These are phyloP conservation scores for Diaporthe ampelina DNA, from an alignment of 2,329 filamentous ascomycete species.

Conservation along the genomic window DNA sequence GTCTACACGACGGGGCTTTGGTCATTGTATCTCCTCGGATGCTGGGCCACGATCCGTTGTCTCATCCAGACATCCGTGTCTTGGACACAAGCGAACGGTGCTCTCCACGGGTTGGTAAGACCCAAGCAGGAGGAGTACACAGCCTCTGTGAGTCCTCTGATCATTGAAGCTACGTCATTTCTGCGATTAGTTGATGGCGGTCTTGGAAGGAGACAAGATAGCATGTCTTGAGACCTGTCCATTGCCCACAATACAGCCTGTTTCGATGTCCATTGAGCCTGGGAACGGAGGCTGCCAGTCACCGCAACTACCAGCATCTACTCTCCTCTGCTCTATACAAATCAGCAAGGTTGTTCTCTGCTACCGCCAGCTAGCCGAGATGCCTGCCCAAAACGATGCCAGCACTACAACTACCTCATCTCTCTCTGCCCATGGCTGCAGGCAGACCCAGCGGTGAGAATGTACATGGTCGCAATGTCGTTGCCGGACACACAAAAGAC, in stretches of 20 bases:
- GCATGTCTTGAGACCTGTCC: neutral
- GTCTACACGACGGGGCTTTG: neutral
- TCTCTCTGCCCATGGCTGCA: neutral
- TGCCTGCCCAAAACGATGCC: too few relatives aligned
- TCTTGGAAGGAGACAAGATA: neutral
- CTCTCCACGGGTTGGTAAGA: neutral
- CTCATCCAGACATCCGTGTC: neutral
- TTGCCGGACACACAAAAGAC: too few relatives aligned
- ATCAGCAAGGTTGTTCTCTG: neutral
- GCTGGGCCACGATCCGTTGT: neutral
- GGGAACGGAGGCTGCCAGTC: neutral
- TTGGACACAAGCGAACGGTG: constrained; percentile 1
- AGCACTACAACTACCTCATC: neutral
- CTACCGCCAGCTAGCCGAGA: neutral
- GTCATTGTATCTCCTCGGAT: neutral
- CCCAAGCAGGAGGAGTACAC: neutral
- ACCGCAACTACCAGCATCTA: neutral
- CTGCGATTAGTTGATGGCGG: neutral
- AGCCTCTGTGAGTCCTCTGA: neutral
- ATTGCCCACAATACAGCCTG: neutral
- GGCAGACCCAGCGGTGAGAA: neutral
- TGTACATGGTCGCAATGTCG: neutral
- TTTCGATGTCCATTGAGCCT: neutral
- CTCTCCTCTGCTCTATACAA: neutral
- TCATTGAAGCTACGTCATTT: neutral